phyloP scores from a whole-genome alignment of 768 basidiomycete species.

The Serpula lacrymans region DNA sequence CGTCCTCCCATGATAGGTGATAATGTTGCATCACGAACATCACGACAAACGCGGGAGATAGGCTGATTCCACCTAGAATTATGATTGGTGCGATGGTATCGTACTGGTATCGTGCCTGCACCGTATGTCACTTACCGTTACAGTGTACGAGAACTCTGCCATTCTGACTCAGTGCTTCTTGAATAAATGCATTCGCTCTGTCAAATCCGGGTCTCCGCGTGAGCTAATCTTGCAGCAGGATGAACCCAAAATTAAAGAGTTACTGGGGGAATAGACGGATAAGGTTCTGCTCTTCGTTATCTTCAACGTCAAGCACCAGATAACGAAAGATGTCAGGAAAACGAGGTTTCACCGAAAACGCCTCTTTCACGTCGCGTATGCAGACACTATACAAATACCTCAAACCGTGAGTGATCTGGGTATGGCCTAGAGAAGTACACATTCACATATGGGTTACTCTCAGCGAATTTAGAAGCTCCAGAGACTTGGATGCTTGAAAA shows the following conservation, averaged over 20 bases:
- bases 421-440: conserved; percentile 6
- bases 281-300: conserved; percentile 93
- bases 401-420: conserved; percentile 12
- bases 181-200: conserved; percentile 78
- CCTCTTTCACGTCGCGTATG: conserved; percentile 85
- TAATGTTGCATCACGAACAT: conserved; percentile 92
- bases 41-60: conserved; percentile 86
- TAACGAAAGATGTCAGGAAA: conserved; percentile 80
- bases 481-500: conserved; percentile 82
- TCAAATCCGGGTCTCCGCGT: background rate
- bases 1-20: conserved; percentile 83
- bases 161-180: conserved; percentile 49
- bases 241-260: no score
- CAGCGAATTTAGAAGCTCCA: conserved; percentile 62
- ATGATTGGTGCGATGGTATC: background rate
- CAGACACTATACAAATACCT: conserved; percentile 57
- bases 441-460: conserved; percentile 79
- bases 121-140: conserved; percentile 70
- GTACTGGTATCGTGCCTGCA: no score
- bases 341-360: conserved; percentile 83
- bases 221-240: background rate
- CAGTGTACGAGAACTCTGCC: conserved; percentile 87
- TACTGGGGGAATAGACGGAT: conserved; percentile 88
- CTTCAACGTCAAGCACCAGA: conserved; percentile 80
- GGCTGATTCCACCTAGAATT: conserved; percentile 72